A percentile compares a stretch with the other conserved stretches of the same genome.
Evolutionary conservation across 2,329 filamentous ascomycete genomes (phyloP).

Genomic region (Zelopaecilomyces penicillatus): DNA sequence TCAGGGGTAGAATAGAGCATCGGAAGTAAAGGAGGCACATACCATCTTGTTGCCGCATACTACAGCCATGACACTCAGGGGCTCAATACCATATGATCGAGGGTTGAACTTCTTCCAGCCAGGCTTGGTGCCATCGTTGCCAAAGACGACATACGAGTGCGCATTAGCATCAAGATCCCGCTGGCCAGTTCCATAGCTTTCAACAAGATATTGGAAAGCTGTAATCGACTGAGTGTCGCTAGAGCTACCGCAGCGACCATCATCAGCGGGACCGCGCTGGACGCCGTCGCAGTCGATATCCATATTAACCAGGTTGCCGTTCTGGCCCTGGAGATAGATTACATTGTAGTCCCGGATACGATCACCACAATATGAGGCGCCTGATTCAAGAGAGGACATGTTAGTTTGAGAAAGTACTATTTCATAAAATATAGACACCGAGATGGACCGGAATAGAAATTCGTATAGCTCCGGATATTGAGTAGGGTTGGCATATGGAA

Average conservation of each 20-base stretch:
- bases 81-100: slow-evolving; percentile 33
- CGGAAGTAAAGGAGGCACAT: slow-evolving; percentile 1
- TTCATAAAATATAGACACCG: neutral
- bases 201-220: slow-evolving; percentile 34
- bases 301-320: slow-evolving; percentile 41
- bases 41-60: slow-evolving; percentile 43
- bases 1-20: neutral
- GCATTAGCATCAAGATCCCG: slow-evolving; percentile 41
- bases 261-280: slow-evolving; percentile 30
- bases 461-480: too few species aligned
- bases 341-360: slow-evolving; percentile 30
- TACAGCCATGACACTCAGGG: slow-evolving; percentile 46
- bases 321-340: slow-evolving; percentile 39
- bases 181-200: slow-evolving; percentile 26
- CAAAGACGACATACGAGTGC: slow-evolving; percentile 46
- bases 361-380: slow-evolving; percentile 39
- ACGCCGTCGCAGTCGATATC: slow-evolving; percentile 51
- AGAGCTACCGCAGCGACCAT: slow-evolving; percentile 37
- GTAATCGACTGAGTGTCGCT: slow-evolving; percentile 38
- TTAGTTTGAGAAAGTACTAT: neutral
- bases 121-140: slow-evolving; percentile 31
- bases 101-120: slow-evolving; percentile 33
- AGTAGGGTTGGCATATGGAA: neutral
- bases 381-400: slow-evolving; percentile 10
- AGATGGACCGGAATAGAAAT: too few species aligned